Evolutionary conservation across 495 filamentous ascomycete genomes (phyloP).

Genomic region (Penicillium egyptiacum): DNA sequence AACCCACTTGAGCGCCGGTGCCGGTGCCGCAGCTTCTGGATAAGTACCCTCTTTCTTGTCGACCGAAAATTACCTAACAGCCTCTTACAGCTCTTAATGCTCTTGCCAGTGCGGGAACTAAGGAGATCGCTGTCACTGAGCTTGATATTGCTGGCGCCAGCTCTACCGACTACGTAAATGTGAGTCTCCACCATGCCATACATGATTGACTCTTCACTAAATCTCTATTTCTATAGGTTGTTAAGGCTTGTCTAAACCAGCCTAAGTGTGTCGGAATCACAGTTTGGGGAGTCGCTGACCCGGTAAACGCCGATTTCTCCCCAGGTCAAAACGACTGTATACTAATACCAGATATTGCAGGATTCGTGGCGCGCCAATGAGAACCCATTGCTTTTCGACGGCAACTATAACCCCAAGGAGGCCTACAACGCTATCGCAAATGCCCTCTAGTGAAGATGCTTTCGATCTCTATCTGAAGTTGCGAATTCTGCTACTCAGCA

Average conservation of each 20-base stretch:
- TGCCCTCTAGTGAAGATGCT: conserved; percentile 12
- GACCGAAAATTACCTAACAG: conserved; percentile 8
- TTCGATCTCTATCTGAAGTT: background rate
- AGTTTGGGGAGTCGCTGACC: conserved; percentile 72
- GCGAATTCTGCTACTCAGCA: background rate
- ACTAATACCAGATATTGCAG: conserved; percentile 23
- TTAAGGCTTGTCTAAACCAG: conserved; percentile 63
- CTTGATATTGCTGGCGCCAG: conserved; percentile 63
- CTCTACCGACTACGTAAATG: conserved; percentile 58
- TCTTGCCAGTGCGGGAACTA: conserved; percentile 52
- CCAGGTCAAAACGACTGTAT: background rate
- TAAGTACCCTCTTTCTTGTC: conserved; percentile 21
- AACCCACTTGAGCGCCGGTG: conserved; percentile 49
- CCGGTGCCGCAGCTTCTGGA: conserved; percentile 15
- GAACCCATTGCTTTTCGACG: conserved; percentile 65
- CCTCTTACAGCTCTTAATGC: conserved; percentile 52
- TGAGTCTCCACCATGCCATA: conserved; percentile 11
- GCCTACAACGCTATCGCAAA: conserved; percentile 61
- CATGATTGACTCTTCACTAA: background rate
- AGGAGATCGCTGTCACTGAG: conserved; percentile 63
- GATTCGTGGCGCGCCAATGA: conserved; percentile 62
- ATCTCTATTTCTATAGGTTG: conserved; percentile 36
- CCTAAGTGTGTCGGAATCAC: conserved; percentile 72
- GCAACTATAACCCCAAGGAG: conserved; percentile 60
- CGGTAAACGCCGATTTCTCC: conserved; percentile 37